A percentile compares a stretch with the other conserved stretches of the same genome.
Evolutionary conservation across 2,329 filamentous ascomycete species (phyloP).

Genomic region (Neopestalotiopsis rosae): DNA sequence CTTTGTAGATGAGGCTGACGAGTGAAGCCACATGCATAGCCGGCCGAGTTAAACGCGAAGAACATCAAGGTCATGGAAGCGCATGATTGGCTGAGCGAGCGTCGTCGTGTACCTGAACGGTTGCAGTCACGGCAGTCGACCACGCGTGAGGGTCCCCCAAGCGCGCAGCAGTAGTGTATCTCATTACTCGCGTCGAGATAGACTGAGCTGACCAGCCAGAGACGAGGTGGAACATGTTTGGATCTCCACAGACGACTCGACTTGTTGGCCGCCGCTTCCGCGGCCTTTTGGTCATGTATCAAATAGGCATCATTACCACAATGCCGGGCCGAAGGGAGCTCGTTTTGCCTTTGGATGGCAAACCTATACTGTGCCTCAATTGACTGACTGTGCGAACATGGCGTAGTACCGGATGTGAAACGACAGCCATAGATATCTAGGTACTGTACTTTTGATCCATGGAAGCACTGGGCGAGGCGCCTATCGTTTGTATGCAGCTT

Average conservation of each 20-base stretch:
- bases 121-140: neutral
- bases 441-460: slow-evolving; percentile 9
- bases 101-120: neutral
- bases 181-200: neutral
- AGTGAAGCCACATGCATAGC: neutral
- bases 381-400: neutral
- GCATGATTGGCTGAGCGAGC: neutral
- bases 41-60: neutral
- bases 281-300: neutral
- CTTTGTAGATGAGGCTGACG: slow-evolving; percentile 9
- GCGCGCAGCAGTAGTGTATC: neutral
- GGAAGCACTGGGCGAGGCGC: neutral
- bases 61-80: neutral
- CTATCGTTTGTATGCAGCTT: slow-evolving; percentile 6
- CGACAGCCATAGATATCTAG: neutral
- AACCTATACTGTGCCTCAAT: neutral
- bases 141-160: neutral
- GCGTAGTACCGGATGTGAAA: neutral
- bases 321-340: too few relatives aligned
- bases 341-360: too few relatives aligned
- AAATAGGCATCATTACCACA: too few relatives aligned
- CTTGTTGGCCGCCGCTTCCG: neutral
- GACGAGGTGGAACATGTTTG: neutral
- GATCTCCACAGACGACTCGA: neutral
- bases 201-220: neutral